Percentiles rank a stretch among this genome's conserved stretches.
Evolutionary conservation across 495 filamentous ascomycete species (phyloP).

Genomic region (Elasticomyces elasticus): DNA sequence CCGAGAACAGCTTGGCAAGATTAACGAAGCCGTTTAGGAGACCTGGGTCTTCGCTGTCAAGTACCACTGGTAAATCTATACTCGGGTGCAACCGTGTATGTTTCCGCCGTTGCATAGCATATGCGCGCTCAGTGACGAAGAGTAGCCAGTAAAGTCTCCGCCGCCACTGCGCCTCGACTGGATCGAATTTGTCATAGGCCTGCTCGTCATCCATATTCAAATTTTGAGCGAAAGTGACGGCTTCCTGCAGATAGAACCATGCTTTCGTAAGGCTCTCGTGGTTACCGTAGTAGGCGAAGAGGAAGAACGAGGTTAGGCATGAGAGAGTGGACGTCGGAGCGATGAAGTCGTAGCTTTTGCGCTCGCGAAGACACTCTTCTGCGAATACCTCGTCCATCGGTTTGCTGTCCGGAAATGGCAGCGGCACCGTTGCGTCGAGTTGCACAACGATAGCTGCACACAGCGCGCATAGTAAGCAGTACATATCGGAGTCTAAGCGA

Average conservation of each 20-base stretch:
- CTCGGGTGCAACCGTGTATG: conserved; percentile 19
- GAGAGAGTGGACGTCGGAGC: conserved; percentile 14
- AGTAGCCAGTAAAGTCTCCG: conserved; percentile 24
- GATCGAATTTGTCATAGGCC: conserved; percentile 16
- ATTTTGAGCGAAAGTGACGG: conserved; percentile 20
- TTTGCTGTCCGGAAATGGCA: conserved; percentile 6
- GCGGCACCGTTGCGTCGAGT: conserved; percentile 15
- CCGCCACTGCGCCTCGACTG: conserved; percentile 22
- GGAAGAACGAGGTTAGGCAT: conserved; percentile 25
- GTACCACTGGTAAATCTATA: conserved; percentile 16
- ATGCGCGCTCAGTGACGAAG: conserved; percentile 26
- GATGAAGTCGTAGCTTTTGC: conserved; percentile 20
- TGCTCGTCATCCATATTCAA: conserved; percentile 23
- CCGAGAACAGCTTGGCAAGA: conserved; percentile 22
- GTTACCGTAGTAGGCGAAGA: conserved; percentile 27
- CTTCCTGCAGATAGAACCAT: conserved; percentile 26
- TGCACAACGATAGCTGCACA: conserved; percentile 23
- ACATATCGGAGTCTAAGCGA: conserved; percentile 11
- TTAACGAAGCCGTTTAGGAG: conserved; percentile 25
- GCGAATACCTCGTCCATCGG: conserved; percentile 21
- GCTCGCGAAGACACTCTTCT: conserved; percentile 23
- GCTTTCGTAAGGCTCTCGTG: conserved; percentile 22
- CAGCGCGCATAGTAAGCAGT: conserved; percentile 22
- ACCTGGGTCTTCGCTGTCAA: conserved; percentile 19
- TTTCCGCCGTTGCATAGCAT: conserved; percentile 23